Evolutionary conservation across 345 rosid species (phyloP).

Genomic region (Chamaenerion angustifolium): DNA sequence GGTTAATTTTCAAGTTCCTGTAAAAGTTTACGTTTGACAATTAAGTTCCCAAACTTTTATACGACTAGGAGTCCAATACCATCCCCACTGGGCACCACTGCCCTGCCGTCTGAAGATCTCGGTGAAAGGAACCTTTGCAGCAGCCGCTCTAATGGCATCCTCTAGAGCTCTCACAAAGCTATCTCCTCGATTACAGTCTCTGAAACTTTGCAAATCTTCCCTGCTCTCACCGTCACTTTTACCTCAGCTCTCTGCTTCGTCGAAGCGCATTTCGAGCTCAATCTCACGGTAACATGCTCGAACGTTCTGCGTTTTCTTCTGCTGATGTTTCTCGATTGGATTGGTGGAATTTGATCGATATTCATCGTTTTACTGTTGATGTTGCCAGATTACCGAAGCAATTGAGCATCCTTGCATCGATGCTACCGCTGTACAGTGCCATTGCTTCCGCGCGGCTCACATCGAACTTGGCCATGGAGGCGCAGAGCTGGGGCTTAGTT

Average conservation of each 20-base stretch:
- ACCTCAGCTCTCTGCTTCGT: constrained; percentile 15
- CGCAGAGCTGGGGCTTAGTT: constrained; percentile 53
- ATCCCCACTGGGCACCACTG: too few species aligned
- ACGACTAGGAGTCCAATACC: too few species aligned
- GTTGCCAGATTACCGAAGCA: constrained; percentile 39
- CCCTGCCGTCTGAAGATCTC: too few species aligned
- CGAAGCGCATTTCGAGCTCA: constrained; percentile 23
- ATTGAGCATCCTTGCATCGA: constrained; percentile 34
- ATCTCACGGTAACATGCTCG: constrained; percentile 16
- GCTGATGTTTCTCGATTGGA: not conserved
- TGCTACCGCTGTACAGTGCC: constrained; percentile 57
- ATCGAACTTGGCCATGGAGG: constrained; percentile 47
- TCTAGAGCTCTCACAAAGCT: constrained; percentile 30
- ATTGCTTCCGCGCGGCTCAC: constrained; percentile 49
- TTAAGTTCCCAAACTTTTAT: too few species aligned
- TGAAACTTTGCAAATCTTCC: constrained; percentile 18
- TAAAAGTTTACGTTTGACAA: too few species aligned
- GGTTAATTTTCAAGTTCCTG: too few species aligned
- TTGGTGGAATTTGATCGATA: not conserved
- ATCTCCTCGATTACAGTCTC: constrained; percentile 32
- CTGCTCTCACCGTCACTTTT: constrained; percentile 16
- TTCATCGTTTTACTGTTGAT: not conserved
- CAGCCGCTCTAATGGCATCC: constrained; percentile 28
- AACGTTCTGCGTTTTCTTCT: not conserved
- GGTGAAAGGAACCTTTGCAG: not conserved